Conservation (phyloP, 2,329 filamentous ascomycete species). For the Aspergillus sergii region DNA sequence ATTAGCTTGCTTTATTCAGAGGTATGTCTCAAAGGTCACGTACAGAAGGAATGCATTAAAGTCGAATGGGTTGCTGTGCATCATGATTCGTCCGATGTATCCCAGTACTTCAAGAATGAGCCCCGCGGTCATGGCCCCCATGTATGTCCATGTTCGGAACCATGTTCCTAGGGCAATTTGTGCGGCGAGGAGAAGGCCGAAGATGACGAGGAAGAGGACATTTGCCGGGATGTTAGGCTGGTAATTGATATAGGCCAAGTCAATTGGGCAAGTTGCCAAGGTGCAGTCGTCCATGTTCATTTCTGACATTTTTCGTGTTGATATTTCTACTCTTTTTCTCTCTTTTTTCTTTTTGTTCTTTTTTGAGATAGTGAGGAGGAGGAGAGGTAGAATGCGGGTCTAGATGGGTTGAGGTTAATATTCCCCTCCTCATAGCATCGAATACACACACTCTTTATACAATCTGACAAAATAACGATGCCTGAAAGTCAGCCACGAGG, state of each 20-base stretch:
- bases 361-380: background rate
- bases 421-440: background rate
- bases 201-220: constrained; percentile 54
- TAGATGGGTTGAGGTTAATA: background rate
- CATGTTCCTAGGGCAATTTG: constrained; percentile 46
- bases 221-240: constrained; percentile 58
- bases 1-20: constrained; percentile 12
- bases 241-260: constrained; percentile 54
- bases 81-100: constrained; percentile 60
- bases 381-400: background rate
- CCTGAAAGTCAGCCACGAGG: constrained; percentile 3
- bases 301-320: background rate
- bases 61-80: constrained; percentile 53
- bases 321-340: background rate
- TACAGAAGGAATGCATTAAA: constrained; percentile 46
- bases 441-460: background rate
- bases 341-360: background rate
- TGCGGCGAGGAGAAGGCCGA: constrained; percentile 48
- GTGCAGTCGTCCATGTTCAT: constrained; percentile 31
- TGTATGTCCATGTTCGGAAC: constrained; percentile 54
- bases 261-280: constrained; percentile 37
- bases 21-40: background rate
- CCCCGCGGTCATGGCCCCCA: constrained; percentile 56
- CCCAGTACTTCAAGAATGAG: constrained; percentile 61
- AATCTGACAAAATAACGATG: background rate